These are phyloP conservation scores for Sphagnum contortum DNA, from an alignment of 225 moss, liverwort and hornwort genomes.

Conservation along the genomic window DNA sequence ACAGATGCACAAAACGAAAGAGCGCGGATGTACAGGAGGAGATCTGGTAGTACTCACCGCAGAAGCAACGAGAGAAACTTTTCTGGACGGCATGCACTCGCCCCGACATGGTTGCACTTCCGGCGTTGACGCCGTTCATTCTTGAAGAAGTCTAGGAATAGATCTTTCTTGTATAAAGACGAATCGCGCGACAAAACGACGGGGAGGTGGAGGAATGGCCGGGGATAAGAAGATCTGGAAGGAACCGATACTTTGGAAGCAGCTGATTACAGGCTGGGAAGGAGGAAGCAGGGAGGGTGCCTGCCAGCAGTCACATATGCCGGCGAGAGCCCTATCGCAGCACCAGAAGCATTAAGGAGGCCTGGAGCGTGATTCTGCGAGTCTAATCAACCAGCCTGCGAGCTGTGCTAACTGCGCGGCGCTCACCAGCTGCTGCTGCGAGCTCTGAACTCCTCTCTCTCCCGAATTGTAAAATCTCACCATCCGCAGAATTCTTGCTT, in stretches of 20 bases:
- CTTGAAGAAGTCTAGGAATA: not conserved
- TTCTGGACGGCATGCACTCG: conserved; percentile 5
- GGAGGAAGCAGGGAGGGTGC: not conserved
- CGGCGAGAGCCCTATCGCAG: not conserved
- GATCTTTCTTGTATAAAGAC: not conserved
- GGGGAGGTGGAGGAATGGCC: not conserved
- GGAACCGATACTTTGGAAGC: too few relatives aligned
- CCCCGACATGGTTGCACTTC: not conserved
- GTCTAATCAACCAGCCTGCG: conserved; percentile 12
- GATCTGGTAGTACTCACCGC: conserved; percentile 6
- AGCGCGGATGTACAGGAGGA: not conserved
- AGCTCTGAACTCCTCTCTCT: conserved; percentile 8
- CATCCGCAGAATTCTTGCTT: conserved; percentile 8
- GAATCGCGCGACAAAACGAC: not conserved
- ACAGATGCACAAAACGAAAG: too few relatives aligned
- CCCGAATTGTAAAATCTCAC: conserved; percentile 11
- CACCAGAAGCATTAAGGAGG: conserved; percentile 11
- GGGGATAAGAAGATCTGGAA: too few relatives aligned
- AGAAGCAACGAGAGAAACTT: conserved; percentile 5
- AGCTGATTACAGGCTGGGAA: not conserved
- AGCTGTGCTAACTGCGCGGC: conserved; percentile 12
- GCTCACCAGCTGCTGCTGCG: conserved; percentile 11
- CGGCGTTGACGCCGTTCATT: conserved; percentile 1
- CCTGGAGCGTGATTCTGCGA: conserved; percentile 9
- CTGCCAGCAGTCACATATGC: conserved; percentile 1